phyloP scores from a whole-genome alignment of 2,329 filamentous ascomycete genomes.

The Trichoderma polysporum region DNA sequence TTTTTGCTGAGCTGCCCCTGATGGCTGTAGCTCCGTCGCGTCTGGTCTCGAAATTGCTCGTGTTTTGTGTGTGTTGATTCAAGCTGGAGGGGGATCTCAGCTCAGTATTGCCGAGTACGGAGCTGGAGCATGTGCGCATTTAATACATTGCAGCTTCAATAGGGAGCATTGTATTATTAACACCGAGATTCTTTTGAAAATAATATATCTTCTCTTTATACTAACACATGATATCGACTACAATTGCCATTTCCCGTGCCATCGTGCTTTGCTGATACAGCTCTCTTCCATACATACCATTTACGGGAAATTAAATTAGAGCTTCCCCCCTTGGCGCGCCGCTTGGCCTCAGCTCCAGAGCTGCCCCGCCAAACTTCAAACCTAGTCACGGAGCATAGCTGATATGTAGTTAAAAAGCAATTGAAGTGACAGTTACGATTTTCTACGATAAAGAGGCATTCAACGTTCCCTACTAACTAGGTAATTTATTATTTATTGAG shows the following conservation, averaged over 20 bases:
- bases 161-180: no score
- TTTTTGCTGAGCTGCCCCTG: not conserved
- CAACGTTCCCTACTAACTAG: no score
- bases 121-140: no score
- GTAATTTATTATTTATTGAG: no score
- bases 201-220: no score
- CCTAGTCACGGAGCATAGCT: no score
- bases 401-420: no score
- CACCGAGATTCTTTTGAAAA: no score
- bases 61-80: not conserved
- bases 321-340: constrained; percentile 1
- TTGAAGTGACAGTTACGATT: no score
- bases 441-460: no score
- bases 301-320: not conserved
- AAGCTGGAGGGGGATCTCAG: not conserved
- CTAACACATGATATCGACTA: no score
- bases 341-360: constrained; percentile 2
- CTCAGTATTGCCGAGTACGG: not conserved
- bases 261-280: not conserved
- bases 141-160: no score
- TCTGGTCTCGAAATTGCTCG: not conserved
- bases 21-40: not conserved
- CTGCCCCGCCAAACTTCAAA: constrained; percentile 12
- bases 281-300: not conserved
- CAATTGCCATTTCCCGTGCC: not conserved